Base-by-base conservation (phyloP, 2,329 filamentous ascomycete species). In the Aspergillus tubingensis region DNA sequence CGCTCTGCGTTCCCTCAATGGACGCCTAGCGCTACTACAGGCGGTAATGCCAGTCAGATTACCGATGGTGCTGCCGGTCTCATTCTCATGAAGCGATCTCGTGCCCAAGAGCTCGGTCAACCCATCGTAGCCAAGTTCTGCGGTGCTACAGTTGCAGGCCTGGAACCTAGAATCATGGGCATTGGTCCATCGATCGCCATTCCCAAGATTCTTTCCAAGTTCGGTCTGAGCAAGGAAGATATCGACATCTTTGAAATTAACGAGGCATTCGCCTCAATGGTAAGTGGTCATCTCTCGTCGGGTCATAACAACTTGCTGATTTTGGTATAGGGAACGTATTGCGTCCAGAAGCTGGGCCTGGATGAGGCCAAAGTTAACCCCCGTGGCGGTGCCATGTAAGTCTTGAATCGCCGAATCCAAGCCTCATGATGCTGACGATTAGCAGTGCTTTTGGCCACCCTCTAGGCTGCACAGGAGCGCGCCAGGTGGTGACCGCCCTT, bases 131-230 rank as follows among this genome's bases (percentile, higher is more conserved):
- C 91, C 76, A 97, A 96, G 83, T 96, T 89, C 77, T 91, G 96
- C 21, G 85, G 89, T 54, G 91, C 91, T 19, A 89, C 89, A 49
- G 83, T 96, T 54, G 89, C 91, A 51, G 93, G 93, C 69, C 90
- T 97, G 59, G 87, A 91, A 72, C 93, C 93, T 36, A 84, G 96
- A 59, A 88, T 96, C 66, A 97, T 97, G 93, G 93, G 93, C 58
- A 85, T 96, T 68, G 93, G 93, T 0, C 93, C 93, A 51, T 95
- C 91, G 81, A 90, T 92, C 77, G 92, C 93, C 55, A 97, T 97
- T 71, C 93, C 93, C 64, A 92, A 92, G 77, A 92, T 91, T 11
- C 86, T 96, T 64, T 84, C 89, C 74, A 91, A 92, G 76, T 89
- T 92, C 2, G 91, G 91, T 60, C 85, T 97, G 69, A 83, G 81